Evolutionary conservation across 768 basidiomycete genomes (phyloP).

Genomic region (Amanita brunnescens): DNA sequence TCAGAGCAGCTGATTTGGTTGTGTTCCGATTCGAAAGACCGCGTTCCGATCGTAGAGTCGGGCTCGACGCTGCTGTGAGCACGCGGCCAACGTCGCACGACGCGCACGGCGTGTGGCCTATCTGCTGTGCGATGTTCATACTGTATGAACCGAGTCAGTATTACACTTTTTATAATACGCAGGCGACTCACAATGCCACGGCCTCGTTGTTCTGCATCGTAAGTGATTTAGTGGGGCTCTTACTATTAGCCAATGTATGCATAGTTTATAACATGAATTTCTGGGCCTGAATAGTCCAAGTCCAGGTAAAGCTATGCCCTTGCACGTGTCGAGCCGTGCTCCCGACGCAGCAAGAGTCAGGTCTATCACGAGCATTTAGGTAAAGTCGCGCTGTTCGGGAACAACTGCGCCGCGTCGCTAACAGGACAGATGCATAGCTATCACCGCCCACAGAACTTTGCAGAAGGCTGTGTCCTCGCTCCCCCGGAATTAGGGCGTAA

Average conservation of each 20-base stretch:
- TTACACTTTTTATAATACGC: not conserved
- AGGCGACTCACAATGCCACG: not conserved
- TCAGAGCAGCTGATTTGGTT: slow-evolving; percentile 12
- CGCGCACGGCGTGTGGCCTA: not conserved
- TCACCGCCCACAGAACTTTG: too few species aligned
- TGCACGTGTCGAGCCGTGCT: too few species aligned
- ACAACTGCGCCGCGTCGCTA: too few species aligned
- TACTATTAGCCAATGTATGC: not conserved
- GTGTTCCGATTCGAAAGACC: not conserved
- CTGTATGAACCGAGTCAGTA: not conserved
- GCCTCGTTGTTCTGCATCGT: not conserved
- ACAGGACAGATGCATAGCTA: too few species aligned
- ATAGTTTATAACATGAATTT: not conserved
- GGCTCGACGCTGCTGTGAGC: not conserved
- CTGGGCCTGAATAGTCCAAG: not conserved
- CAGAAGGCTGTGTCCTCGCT: too few species aligned
- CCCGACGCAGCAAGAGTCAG: too few species aligned
- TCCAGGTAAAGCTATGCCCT: not conserved
- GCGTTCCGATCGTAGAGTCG: not conserved
- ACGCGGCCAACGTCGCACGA: not conserved
- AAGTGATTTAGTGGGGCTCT: not conserved
- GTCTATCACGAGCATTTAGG: too few species aligned
- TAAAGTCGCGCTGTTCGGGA: too few species aligned
- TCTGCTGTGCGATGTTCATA: not conserved
- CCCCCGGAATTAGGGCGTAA: too few species aligned